These are phyloP conservation scores for Microdochium trichocladiopsis DNA, from an alignment of 2,329 filamentous ascomycete genomes.

Conservation along the genomic window DNA sequence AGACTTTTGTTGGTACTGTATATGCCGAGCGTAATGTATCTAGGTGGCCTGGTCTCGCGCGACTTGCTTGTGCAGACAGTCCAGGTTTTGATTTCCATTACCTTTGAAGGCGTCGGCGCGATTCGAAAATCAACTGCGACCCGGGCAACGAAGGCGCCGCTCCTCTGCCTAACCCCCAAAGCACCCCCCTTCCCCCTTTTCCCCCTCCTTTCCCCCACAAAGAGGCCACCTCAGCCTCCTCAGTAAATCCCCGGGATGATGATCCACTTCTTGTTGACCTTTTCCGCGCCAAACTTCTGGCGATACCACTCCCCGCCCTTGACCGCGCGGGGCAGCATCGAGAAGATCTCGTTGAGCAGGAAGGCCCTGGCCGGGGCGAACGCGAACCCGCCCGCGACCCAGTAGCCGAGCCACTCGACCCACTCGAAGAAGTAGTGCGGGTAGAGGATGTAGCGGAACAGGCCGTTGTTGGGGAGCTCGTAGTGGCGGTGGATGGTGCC, in stretches of 20 bases:
- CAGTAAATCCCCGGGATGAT: conserved; percentile 40
- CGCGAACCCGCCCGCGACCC: conserved; percentile 60
- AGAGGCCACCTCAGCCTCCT: too few species aligned
- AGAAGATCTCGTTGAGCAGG: conserved; percentile 76
- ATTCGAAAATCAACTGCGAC: too few species aligned
- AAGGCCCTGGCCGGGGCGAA: conserved; percentile 76
- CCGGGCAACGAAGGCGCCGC: too few species aligned
- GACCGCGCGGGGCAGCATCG: conserved; percentile 83
- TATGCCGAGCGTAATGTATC: too few species aligned
- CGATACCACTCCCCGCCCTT: conserved; percentile 81
- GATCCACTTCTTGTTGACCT: conserved; percentile 67
- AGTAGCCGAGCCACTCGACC: conserved; percentile 92
- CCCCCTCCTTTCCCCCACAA: too few species aligned
- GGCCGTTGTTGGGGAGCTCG: conserved; percentile 72
- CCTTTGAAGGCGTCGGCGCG: too few species aligned
- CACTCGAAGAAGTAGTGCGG: conserved; percentile 97
- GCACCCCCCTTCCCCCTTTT: too few species aligned
- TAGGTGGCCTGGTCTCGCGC: too few species aligned
- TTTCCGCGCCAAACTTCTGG: conserved; percentile 78
- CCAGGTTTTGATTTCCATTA: too few species aligned
- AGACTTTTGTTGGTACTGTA: too few species aligned
- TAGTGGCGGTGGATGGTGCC: conserved; percentile 72
- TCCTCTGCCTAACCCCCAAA: too few species aligned
- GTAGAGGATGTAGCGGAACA: conserved; percentile 78
- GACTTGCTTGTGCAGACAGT: too few species aligned